Evolutionary conservation across 148 eudicot species (phyloP), one percentile per base, ranked within the genome.

Genomic region (Salicornia ramosissima): DNA sequence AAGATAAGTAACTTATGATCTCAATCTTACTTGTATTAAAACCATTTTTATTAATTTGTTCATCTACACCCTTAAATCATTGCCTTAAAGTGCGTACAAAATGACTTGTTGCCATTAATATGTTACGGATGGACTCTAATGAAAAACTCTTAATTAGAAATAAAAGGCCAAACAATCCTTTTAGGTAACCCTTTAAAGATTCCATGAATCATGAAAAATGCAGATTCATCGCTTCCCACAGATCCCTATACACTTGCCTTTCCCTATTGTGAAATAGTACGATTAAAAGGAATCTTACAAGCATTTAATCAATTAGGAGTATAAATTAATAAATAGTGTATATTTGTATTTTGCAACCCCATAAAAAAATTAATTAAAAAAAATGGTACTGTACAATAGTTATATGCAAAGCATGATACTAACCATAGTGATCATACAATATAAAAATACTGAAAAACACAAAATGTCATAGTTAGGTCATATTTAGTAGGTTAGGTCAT

Each of bases 401-500:
- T 36, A 36, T 36, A 36, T 36, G 33, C 26, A 55, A 16, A 9
- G 31, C 60, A 55, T 49, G 16, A 50, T 14, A 14, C 39, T 66
- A 57, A 66, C 57, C 57, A 33, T 49, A 66, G 69, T 28, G 40
- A 26, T 16, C 11, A 24, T 36, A 19, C 5, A 65, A 30, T 69
- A 29, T 24, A 55, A 56, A 61, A 30, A 42, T 43, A 40, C 5
- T 14, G 43, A 33, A 67, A 67, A 45, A 56, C 56, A 46, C 39
- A 28, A 39, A 8, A 64, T 40, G 56, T 45, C 53, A 7, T 26
- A 55, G 31, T 73, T 25, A 70, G 59, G 49, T 68, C 36, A 61
- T 21, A 18, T 49, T 24, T 3, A 61, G 55, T n/a, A 68, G 58
- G 80, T 68, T 78, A 73, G 70, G 77, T 78, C 77, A 73, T 54